Base-by-base conservation (phyloP, 352 stramenopile species). In the Phytopythium kandeliae region DNA sequence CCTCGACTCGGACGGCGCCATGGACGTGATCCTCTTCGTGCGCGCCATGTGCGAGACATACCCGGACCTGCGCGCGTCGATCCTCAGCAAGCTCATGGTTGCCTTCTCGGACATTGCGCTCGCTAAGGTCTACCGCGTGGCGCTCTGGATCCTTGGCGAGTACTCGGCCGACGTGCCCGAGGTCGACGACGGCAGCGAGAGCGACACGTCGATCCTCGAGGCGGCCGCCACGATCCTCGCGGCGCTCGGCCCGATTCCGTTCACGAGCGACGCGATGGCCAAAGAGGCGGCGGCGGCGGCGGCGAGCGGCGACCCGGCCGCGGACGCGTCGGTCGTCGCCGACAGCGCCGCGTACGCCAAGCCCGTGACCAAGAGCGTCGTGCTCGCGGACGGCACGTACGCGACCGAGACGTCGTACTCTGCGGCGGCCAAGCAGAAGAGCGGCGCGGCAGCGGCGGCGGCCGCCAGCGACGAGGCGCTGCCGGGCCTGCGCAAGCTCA, bases 311-410 rank as follows among this genome's bases (percentile, higher is more conserved):
- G 30, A 51, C 45, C 28, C 33, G 17, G 33, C 35, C 10, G 52
- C 58, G 3, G 60, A 58, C 9, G 38, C 26, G 8, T 56, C 25
- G 10, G 54, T 48, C 0, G 61, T 45, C 11, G 50, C 58, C 0
- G 58, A 58, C 45, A 57, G 67, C 12, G 67, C 79, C n/a, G 77
- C 77, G 34, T 88, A 89, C 52, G 72, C 81, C n/a, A 96, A 97
- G 57, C 74, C 93, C 28, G 80, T 97, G 31, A 98, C 95, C 13
- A 99, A 98, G 77, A 99, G 97, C 58, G 92, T 99, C 34, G 96
- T 99, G 24, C 74, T 99, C 6, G 85, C 96, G 0, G 97, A 99
- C 70, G 97, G 97, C 49, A 99, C 97, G 38, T 99, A 99, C 69
- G 97, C 97, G 13, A 99, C 96, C 4, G 97, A 99, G 70, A 99